These are phyloP conservation scores for Nitzschia putrida DNA, from an alignment of 108 stramenopile species.

Conservation along the genomic window DNA sequence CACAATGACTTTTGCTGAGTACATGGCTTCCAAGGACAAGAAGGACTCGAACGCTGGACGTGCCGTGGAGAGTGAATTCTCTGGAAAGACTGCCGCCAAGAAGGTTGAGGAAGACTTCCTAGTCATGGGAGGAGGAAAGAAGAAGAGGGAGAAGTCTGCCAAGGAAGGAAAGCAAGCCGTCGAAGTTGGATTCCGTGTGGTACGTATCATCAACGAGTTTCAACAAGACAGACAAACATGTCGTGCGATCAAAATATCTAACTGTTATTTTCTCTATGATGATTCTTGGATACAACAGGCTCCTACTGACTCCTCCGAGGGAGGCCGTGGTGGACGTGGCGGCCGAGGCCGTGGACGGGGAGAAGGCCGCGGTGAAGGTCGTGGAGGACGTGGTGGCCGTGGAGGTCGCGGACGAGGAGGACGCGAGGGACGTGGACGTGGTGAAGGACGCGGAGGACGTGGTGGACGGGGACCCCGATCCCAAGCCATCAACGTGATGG, in stretches of 20 bases:
- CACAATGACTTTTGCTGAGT: constrained; percentile 86
- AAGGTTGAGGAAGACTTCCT: constrained; percentile 74
- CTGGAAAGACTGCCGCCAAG: constrained; percentile 36
- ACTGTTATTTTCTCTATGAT: background rate
- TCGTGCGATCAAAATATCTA: background rate
- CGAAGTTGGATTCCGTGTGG: constrained; percentile 73
- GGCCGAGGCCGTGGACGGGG: constrained; percentile 45
- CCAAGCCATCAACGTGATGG: constrained; percentile 54
- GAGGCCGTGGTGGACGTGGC: constrained; percentile 8
- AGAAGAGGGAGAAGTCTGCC: constrained; percentile 52
- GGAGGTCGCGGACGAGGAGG: constrained; percentile 54
- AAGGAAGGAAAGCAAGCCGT: constrained; percentile 70
- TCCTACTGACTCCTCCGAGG: background rate
- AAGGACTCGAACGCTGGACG: constrained; percentile 40
- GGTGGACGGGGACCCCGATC: constrained; percentile 46
- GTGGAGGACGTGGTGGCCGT: constrained; percentile 45
- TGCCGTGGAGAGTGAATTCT: constrained; percentile 73
- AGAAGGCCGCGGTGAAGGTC: constrained; percentile 46
- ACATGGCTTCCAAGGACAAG: constrained; percentile 71
- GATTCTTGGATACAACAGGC: too few relatives aligned
- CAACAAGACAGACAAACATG: too few relatives aligned
- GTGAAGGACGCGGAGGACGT: constrained; percentile 46
- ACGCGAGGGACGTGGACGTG: constrained; percentile 41
- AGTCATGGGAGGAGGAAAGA: constrained; percentile 79
- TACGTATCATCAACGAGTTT: constrained; percentile 14